phyloP scores from a whole-genome alignment of 1,284 basidiomycete genomes.

The Trichosporon sp. region DNA sequence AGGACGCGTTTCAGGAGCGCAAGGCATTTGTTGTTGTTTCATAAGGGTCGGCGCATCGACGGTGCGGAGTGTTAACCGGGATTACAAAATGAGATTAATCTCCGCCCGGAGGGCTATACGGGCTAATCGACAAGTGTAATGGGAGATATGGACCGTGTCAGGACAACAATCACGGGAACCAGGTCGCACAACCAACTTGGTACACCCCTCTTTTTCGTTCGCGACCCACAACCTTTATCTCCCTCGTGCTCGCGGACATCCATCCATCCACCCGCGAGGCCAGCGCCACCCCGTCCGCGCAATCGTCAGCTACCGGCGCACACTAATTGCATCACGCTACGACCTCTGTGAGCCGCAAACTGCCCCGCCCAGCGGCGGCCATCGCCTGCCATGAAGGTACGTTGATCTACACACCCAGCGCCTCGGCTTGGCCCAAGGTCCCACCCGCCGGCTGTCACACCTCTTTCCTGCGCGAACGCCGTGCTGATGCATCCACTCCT shows the following conservation, averaged over 20 bases:
- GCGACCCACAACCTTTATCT: constrained; percentile 7
- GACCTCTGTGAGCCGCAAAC: constrained; percentile 1
- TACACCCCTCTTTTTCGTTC: constrained; percentile 11
- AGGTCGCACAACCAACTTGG: neutral
- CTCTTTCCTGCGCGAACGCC: neutral
- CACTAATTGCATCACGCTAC: constrained; percentile 15
- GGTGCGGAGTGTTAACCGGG: neutral
- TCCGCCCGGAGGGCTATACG: neutral
- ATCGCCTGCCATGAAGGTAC: constrained; percentile 38
- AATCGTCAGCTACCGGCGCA: constrained; percentile 30
- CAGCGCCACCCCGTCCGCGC: neutral
- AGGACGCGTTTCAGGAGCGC: neutral
- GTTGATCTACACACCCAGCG: constrained; percentile 14
- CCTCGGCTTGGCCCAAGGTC: neutral
- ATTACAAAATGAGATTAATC: neutral
- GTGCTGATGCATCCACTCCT: constrained; percentile 34
- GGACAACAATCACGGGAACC: constrained; percentile 2
- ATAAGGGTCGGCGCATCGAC: neutral
- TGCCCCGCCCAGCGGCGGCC: constrained; percentile 19
- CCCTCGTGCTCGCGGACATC: constrained; percentile 20
- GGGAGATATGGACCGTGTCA: neutral
- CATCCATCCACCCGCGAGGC: constrained; percentile 35
- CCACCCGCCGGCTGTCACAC: neutral
- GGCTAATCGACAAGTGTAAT: neutral
- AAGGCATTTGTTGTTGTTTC: constrained; percentile 4